phyloP scores from a whole-genome alignment of 345 rosid genomes.

The thale cress (Arabidopsis thaliana) region DNA sequence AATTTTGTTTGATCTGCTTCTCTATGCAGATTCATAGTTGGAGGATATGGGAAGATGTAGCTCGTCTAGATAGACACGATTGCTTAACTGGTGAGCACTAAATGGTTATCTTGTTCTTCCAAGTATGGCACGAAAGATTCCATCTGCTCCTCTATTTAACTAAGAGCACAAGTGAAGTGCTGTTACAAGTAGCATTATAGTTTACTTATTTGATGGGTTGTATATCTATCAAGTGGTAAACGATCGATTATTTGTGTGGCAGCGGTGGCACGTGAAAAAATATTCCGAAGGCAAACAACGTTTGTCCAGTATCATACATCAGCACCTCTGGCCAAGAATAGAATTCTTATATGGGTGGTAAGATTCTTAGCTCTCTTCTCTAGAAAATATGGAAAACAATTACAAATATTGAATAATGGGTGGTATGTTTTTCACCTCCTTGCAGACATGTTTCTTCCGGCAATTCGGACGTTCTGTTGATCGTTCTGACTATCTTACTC shows the following conservation, averaged over 20 bases:
- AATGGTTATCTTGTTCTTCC: neutral
- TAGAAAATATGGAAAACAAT: neutral
- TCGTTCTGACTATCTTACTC: constrained; percentile 85
- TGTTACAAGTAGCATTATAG: constrained; percentile 19
- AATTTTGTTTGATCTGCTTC: neutral
- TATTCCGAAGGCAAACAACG: constrained; percentile 74
- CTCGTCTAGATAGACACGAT: constrained; percentile 67
- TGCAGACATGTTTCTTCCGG: constrained; percentile 89
- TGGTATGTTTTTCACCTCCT: neutral
- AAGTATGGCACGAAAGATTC: neutral
- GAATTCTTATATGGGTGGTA: constrained; percentile 86
- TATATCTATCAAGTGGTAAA: neutral
- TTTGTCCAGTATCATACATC: constrained; percentile 73
- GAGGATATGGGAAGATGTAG: constrained; percentile 93
- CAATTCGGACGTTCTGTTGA: constrained; percentile 91
- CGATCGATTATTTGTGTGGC: constrained; percentile 36
- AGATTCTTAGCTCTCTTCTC: constrained; percentile 10
- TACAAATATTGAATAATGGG: neutral
- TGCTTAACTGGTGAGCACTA: constrained; percentile 61
- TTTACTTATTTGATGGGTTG: constrained; percentile 12
- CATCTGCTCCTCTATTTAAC: neutral
- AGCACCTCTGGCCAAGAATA: constrained; percentile 60
- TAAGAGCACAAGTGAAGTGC: constrained; percentile 2
- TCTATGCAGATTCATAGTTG: constrained; percentile 83
- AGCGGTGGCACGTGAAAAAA: constrained; percentile 60